phyloP scores from a whole-genome alignment of 2,329 filamentous ascomycete species.

The Cordyceps cateniannulata region DNA sequence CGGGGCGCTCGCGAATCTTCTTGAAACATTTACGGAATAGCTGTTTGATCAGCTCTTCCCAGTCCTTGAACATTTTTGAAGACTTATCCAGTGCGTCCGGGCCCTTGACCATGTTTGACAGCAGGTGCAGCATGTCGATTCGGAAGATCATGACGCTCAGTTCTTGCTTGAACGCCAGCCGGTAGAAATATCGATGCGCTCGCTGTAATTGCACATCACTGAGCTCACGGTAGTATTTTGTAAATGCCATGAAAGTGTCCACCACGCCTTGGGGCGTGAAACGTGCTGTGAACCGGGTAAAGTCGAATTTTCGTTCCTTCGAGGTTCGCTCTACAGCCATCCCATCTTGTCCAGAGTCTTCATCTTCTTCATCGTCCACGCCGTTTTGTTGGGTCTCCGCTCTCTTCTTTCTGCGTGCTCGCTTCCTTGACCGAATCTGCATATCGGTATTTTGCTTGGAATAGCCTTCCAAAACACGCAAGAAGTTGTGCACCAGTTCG shows the following conservation, averaged over 20 bases:
- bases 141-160: constrained; percentile 83
- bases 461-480: constrained; percentile 86
- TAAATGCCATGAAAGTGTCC: constrained; percentile 80
- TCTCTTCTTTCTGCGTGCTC: constrained; percentile 67
- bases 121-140: constrained; percentile 80
- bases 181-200: constrained; percentile 88
- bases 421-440: constrained; percentile 78
- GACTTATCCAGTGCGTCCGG: constrained; percentile 66
- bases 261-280: constrained; percentile 82
- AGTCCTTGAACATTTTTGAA: constrained; percentile 70
- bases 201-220: constrained; percentile 77
- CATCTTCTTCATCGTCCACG: constrained; percentile 51
- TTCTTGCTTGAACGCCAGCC: constrained; percentile 90
- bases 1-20: constrained; percentile 78
- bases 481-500: constrained; percentile 83
- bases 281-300: constrained; percentile 70
- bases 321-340: constrained; percentile 62
- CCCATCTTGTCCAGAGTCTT: constrained; percentile 67
- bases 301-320: constrained; percentile 90
- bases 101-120: constrained; percentile 89
- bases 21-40: constrained; percentile 75
- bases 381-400: constrained; percentile 22
- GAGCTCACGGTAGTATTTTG: constrained; percentile 74
- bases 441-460: constrained; percentile 92
- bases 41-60: constrained; percentile 83